Evolutionary conservation across 2,329 filamentous ascomycete species (phyloP), one percentile per base, ranked within the genome.

Genomic region (Endothia cerciana): DNA sequence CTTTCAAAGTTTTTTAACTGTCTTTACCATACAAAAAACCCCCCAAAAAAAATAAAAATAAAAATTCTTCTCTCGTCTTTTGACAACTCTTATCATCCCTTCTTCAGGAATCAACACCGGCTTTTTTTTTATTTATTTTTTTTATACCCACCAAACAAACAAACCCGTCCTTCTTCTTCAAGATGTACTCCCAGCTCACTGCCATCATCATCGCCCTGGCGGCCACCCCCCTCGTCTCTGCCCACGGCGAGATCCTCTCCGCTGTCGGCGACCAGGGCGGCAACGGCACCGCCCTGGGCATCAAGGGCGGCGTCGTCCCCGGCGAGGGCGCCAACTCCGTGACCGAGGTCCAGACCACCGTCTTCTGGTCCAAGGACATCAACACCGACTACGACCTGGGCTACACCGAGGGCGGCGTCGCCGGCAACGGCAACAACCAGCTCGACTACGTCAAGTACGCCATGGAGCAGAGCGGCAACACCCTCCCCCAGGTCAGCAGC

Each of bases 231-330:
- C 65, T 74, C 19, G 73, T 73, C n/a, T 69, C 71, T 28, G 73
- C 73, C 38, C 73, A 75, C 61, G 73, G 73, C 64, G 73, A 74
- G 69, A 68, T 74, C 28, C 68, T 69, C 0, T 49, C 64, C 19
- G 70, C 72, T 0, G 60, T 61, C 47, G 77, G 77, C 57, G 73
- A 79, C 65, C 69, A 70, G 5, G 78, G 77, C 47, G 78, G 78
- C 64, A 80, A 80, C 69, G 73, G 73, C 38, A 79, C 77, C 33
- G 77, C 76, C 33, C 72, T 79, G 25, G 77, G 75, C 45, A 79
- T 79, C 62, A 70, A 73, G 67, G 77, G 78, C 51, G 77, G 65
- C 59, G 66, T 75, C 55, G 72, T 77, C 45, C 73, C 75, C 28
- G 73, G 74, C n/a, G 10, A 57, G 3, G 33, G 65, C 41, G 38